A percentile compares a stretch with the other conserved stretches of the same genome.
These are phyloP conservation scores for Mycogone perniciosa DNA, from an alignment of 2,329 filamentous ascomycete genomes.

Conservation along the genomic window DNA sequence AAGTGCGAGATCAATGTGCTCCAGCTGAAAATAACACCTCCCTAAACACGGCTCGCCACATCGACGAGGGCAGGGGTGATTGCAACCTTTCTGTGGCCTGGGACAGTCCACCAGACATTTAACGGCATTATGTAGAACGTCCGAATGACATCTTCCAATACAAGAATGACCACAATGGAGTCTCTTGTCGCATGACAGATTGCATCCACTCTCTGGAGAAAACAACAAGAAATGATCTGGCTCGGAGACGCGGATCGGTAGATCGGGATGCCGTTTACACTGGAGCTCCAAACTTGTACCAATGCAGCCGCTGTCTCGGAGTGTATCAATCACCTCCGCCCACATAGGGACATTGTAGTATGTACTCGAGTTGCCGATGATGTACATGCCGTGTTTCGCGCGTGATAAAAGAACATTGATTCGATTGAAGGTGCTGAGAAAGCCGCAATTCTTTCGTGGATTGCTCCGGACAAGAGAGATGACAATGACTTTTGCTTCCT, in stretches of 20 bases:
- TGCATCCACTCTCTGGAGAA: constrained; percentile 59
- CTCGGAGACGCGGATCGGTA: constrained; percentile 39
- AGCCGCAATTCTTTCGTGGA: constrained; percentile 49
- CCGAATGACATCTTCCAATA: constrained; percentile 39
- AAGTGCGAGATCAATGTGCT: constrained; percentile 25
- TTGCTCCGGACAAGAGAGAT: constrained; percentile 69
- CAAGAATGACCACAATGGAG: constrained; percentile 45
- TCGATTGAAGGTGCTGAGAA: constrained; percentile 58
- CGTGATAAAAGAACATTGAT: constrained; percentile 64
- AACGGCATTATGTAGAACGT: constrained; percentile 40
- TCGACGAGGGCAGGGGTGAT: constrained; percentile 35
- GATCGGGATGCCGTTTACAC: constrained; percentile 55
- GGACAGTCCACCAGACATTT: constrained; percentile 40
- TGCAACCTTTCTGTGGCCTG: constrained; percentile 35
- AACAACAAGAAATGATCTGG: constrained; percentile 52
- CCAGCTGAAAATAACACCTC: constrained; percentile 30
- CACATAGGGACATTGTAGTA: constrained; percentile 56
- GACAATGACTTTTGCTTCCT: constrained; percentile 66
- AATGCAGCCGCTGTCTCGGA: constrained; percentile 40
- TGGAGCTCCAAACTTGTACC: constrained; percentile 46
- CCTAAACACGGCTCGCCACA: constrained; percentile 39
- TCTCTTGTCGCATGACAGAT: constrained; percentile 41
- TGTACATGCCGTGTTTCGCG: constrained; percentile 62
- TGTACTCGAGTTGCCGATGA: constrained; percentile 61
- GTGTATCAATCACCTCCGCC: constrained; percentile 48